Base-by-base conservation (phyloP, 2,329 filamentous ascomycete species). In the Xylariaceae sp. region DNA sequence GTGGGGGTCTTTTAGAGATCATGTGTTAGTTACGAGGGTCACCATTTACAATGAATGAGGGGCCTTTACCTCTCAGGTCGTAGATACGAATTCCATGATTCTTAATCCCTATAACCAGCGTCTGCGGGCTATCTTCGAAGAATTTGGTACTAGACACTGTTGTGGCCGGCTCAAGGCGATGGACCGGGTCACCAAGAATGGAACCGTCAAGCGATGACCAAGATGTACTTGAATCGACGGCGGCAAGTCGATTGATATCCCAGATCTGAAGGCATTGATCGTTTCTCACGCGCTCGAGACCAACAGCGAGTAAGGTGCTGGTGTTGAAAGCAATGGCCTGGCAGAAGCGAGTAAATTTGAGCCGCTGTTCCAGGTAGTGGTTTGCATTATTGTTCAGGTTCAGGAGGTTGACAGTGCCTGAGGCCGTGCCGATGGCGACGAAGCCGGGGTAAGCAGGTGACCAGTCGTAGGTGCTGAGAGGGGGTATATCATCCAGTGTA, bases 91-190 rank as follows among this genome's bases (percentile, higher is more conserved):
- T 75, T 29, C 83, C 86, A 53, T 87, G 80, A 35, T 85, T 80
- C 54, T 87, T 87, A 40, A 91, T 85, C 1, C 86, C 87, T 22
- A 84, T 83, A 22, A 91, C 80, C 10, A 93, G 69, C 19, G 84
- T 86, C 52, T 88, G 80, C 7, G 88, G 86, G 52, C 83, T 85
- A 53, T 86, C 80, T 47, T 86, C 79, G 48, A 92, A 91, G 70
- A 92, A 94, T 58, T 86, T 83, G 56, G 91, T 82, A 59, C 86
- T 91, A 2, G 85, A 88, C 20, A 93, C 83, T n/a, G 86, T 83
- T 34, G 89, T 84, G 41, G 79, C 82, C 4, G 77, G 75, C 59
- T 85, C 82, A 4, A 83, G 66, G 17, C 79, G 71, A 62, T 81
- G 66, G 60, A 78, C 64, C 50, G 86, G 70, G 65, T 82, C 75